Percentiles rank a stretch among this genome's conserved stretches.
Conservation (phyloP, 2,329 filamentous ascomycete genomes). For the Cordyceps farinosa region DNA sequence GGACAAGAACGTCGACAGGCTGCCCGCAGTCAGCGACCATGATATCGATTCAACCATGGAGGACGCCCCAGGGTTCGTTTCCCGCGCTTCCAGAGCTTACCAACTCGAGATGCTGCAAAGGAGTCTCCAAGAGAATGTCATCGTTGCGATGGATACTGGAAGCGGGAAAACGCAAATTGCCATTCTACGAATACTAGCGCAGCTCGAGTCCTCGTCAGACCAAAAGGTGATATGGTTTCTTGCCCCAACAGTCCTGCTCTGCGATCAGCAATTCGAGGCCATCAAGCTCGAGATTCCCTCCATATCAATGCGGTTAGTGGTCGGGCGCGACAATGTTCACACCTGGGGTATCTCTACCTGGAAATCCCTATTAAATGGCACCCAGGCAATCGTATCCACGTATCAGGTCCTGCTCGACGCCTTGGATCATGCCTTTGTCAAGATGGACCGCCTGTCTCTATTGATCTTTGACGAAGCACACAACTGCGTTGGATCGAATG, state of each 20-base stretch:
- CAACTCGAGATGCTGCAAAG: slow-evolving; percentile 73
- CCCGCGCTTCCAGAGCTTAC: slow-evolving; percentile 56
- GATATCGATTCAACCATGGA: not conserved
- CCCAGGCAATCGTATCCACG: slow-evolving; percentile 74
- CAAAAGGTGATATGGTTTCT: slow-evolving; percentile 72
- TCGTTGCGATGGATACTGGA: slow-evolving; percentile 76
- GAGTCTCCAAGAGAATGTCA: slow-evolving; percentile 65
- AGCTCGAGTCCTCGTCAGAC: slow-evolving; percentile 52
- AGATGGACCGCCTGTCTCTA: slow-evolving; percentile 59
- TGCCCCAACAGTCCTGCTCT: slow-evolving; percentile 65
- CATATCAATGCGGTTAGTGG: slow-evolving; percentile 59
- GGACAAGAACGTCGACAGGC: not conserved
- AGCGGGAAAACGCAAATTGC: slow-evolving; percentile 76
- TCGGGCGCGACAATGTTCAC: slow-evolving; percentile 65
- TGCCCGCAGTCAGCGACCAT: not conserved
- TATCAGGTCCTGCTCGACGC: slow-evolving; percentile 72
- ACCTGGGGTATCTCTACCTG: slow-evolving; percentile 69
- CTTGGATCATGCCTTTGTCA: slow-evolving; percentile 69
- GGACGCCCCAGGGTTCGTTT: slow-evolving; percentile 16
- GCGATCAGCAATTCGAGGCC: slow-evolving; percentile 60
- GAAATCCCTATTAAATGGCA: slow-evolving; percentile 60
- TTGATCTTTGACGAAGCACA: slow-evolving; percentile 87
- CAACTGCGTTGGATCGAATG: slow-evolving; percentile 62
- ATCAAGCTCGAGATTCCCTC: slow-evolving; percentile 58
- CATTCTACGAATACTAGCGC: slow-evolving; percentile 61